Evolutionary conservation across 176 grass and related monocot species (phyloP).

Genomic region (Saccharum spontaneum): DNA sequence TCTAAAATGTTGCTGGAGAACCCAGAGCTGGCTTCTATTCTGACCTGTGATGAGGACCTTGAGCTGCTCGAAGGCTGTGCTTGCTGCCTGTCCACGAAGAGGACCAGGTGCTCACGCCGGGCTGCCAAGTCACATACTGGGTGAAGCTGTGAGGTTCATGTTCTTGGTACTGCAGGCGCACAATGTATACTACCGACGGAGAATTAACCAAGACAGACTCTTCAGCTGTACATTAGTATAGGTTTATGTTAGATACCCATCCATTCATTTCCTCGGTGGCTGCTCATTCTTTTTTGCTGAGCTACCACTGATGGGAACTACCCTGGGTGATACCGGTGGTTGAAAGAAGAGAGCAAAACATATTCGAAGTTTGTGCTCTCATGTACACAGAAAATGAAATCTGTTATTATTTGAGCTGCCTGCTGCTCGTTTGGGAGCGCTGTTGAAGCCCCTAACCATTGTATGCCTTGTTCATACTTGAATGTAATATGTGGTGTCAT

Average conservation of each 20-base stretch:
- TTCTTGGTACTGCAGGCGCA: background rate
- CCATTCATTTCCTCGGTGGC: conserved; percentile 52
- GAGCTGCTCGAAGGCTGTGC: conserved; percentile 91
- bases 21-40: conserved; percentile 85
- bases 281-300: conserved; percentile 60
- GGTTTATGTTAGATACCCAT: conserved; percentile 44
- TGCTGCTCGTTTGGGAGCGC: conserved; percentile 18
- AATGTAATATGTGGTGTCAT: conserved; percentile 18
- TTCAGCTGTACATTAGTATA: conserved; percentile 52
- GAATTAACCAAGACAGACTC: conserved; percentile 41
- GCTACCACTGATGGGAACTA: conserved; percentile 54
- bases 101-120: conserved; percentile 69
- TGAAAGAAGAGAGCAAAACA: conserved; percentile 14
- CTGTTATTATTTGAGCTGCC: conserved; percentile 27
- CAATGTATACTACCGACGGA: conserved; percentile 31
- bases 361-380: conserved; percentile 34
- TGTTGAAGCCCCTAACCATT: conserved; percentile 36
- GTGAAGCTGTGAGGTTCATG: conserved; percentile 28
- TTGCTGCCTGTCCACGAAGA: conserved; percentile 66
- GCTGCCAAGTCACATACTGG: conserved; percentile 41
- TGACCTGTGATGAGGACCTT: conserved; percentile 94
- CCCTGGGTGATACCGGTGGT: conserved; percentile 41
- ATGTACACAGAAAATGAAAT: conserved; percentile 41
- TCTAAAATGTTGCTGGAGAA: conserved; percentile 90
- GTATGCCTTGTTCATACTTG: conserved; percentile 37